Percentiles rank a stretch among this genome's conserved stretches.
These are phyloP conservation scores for Spraguea lophii DNA, from an alignment of 371 early-diverging fungal genomes.

Conservation along the genomic window DNA sequence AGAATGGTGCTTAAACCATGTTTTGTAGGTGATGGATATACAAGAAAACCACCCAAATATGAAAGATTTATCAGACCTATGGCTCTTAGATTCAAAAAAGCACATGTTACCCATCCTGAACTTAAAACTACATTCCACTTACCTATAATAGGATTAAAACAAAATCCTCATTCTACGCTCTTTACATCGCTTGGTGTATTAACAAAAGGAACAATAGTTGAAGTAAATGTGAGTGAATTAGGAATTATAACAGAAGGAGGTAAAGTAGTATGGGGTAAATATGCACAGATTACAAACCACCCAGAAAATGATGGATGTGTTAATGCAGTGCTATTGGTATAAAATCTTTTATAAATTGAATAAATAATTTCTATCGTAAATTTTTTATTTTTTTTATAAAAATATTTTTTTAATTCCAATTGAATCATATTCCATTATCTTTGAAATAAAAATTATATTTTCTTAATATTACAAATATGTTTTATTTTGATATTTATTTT, in stretches of 20 bases:
- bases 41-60: conserved; percentile 97
- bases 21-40: conserved; percentile 94
- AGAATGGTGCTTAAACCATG: conserved; percentile 95
- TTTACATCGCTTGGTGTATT: conserved; percentile 93
- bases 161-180: conserved; percentile 87
- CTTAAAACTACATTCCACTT: conserved; percentile 88
- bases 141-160: conserved; percentile 92
- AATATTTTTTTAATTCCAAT: too few species aligned
- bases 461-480: too few species aligned
- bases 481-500: too few species aligned
- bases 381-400: too few species aligned
- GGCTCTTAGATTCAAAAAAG: conserved; percentile 91
- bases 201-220: conserved; percentile 94
- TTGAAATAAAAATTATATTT: too few species aligned
- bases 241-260: conserved; percentile 90
- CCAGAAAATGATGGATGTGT: conserved; percentile 75
- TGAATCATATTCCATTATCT: too few species aligned
- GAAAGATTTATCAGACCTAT: conserved; percentile 97
- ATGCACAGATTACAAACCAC: conserved; percentile 74
- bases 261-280: conserved; percentile 99
- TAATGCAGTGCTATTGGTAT: conserved; percentile 47
- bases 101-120: conserved; percentile 96
- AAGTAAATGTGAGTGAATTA: conserved; percentile 81
- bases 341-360: not conserved
- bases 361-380: too few species aligned